Evolutionary conservation across 1,284 basidiomycete genomes (phyloP).

Genomic region (Limonomyces culmigenus): DNA sequence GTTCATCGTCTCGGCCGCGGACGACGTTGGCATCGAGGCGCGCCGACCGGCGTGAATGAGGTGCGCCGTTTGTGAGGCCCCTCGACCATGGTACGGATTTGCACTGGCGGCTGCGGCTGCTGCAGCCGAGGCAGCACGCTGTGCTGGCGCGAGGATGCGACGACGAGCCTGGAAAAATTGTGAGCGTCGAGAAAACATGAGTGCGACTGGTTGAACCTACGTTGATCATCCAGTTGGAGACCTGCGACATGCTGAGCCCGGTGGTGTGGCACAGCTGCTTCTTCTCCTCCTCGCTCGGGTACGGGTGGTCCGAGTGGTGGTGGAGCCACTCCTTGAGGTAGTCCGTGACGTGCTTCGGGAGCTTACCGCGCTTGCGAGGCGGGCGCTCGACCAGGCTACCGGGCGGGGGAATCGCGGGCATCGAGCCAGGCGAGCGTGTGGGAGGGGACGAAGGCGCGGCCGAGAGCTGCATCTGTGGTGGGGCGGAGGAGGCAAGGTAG

Average conservation of each 20-base stretch:
- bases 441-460: not conserved
- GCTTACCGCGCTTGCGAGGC: conserved; percentile 67
- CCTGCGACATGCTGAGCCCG: conserved; percentile 75
- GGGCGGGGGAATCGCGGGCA: conserved; percentile 23
- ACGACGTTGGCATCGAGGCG: conserved; percentile 19
- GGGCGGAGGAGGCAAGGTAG: not conserved
- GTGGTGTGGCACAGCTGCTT: conserved; percentile 76
- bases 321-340: conserved; percentile 84
- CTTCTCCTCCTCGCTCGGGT: conserved; percentile 84
- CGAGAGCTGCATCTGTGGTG: not conserved
- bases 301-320: conserved; percentile 77
- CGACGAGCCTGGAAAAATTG: conserved; percentile 41
- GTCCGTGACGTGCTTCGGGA: conserved; percentile 82
- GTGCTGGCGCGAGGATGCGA: conserved; percentile 66
- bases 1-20: conserved; percentile 34
- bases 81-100: conserved; percentile 39
- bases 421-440: conserved; percentile 15
- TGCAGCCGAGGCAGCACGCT: conserved; percentile 51
- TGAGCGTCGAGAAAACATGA: conserved; percentile 2
- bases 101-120: conserved; percentile 62
- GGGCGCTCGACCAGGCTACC: conserved; percentile 44
- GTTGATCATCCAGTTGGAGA: conserved; percentile 87
- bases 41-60: conserved; percentile 16
- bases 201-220: conserved; percentile 24
- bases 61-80: conserved; percentile 12